phyloP scores from a whole-genome alignment of 2,329 filamentous ascomycete genomes.

The Pseudogymnoascus sp. region DNA sequence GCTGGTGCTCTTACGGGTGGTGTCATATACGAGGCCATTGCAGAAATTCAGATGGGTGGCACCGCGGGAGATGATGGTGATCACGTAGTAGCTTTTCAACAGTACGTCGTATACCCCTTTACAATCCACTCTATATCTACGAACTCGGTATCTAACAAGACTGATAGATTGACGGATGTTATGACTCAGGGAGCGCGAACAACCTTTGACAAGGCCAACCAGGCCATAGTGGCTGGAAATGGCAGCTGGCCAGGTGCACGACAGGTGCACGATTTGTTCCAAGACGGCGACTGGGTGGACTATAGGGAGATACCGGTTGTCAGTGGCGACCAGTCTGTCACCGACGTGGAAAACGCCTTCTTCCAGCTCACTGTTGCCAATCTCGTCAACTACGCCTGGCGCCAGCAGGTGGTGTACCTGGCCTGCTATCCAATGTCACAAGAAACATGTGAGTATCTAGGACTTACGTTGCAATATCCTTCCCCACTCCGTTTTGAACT shows the following conservation, averaged over 20 bases:
- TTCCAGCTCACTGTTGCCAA: background rate
- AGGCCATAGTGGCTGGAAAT: background rate
- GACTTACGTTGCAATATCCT: background rate
- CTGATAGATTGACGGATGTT: background rate
- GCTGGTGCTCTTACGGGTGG: background rate
- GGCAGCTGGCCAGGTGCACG: background rate
- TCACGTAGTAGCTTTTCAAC: background rate
- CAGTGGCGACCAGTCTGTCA: background rate
- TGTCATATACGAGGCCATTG: background rate
- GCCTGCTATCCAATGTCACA: background rate
- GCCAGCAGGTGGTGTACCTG: background rate
- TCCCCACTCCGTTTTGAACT: background rate
- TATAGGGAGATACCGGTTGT: background rate
- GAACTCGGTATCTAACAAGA: background rate
- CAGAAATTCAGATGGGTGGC: background rate
- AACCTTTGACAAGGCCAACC: background rate
- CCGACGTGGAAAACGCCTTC: background rate
- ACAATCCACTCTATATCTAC: background rate
- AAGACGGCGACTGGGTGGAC: background rate
- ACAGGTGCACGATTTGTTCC: background rate
- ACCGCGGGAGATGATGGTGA: background rate
- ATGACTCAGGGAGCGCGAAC: background rate
- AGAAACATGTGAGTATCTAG: background rate
- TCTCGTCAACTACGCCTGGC: background rate
- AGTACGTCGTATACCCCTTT: background rate